Conservation (phyloP, 2,329 filamentous ascomycete species). For the Coniella lustricola region DNA sequence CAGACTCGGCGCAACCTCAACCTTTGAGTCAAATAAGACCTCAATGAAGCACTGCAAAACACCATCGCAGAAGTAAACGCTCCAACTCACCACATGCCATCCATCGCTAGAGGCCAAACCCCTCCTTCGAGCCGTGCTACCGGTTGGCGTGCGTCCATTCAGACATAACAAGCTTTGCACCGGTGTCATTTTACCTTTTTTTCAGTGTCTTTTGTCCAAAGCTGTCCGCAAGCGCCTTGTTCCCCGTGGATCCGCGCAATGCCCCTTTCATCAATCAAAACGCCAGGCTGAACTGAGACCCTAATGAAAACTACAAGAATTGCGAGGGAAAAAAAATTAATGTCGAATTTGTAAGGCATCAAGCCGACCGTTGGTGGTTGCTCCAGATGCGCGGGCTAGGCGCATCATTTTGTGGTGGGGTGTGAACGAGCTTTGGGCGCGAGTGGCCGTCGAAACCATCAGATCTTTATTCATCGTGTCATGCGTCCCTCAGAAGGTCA, state of each 20-base stretch:
- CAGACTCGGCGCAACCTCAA: no score
- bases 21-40: no score
- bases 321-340: conserved; percentile 12
- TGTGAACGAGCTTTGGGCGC: not conserved
- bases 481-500: no score
- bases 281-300: conserved; percentile 17
- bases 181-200: not conserved
- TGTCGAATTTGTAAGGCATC: conserved; percentile 1
- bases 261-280: conserved; percentile 10
- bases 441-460: no score
- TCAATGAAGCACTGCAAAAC: no score
- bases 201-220: conserved; percentile 7
- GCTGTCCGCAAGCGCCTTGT: conserved; percentile 13
- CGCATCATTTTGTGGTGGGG: not conserved
- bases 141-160: no score
- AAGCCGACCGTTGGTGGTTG: not conserved
- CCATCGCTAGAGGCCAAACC: no score
- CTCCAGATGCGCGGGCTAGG: not conserved
- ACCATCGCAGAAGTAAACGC: no score
- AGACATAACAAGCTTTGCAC: no score
- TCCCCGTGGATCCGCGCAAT: conserved; percentile 8
- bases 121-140: no score
- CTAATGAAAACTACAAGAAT: conserved; percentile 13
- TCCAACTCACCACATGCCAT: no score
- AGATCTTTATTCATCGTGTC: not conserved